Evolutionary conservation across 2,329 filamentous ascomycete genomes (phyloP), one percentile per base, ranked within the genome.

Genomic region (Penicillium sp.): DNA sequence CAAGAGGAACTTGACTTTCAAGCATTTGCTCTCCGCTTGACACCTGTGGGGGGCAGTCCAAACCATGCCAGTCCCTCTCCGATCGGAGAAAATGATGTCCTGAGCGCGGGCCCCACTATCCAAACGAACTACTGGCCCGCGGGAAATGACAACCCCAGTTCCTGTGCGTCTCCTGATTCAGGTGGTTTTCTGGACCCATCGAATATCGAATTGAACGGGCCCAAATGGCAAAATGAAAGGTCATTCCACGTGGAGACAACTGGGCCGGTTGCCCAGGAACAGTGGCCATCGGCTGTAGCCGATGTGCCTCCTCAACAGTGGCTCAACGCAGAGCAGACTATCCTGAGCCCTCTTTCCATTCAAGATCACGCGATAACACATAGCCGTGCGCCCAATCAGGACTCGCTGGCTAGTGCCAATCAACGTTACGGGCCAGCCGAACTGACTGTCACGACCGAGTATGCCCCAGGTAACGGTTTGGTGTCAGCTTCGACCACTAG

Each of bases 1-100:
- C 72, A 67, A 3, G 75, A 79, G 35, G 74, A 77, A 61, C 63
- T 67, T 14, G 68, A 69, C 29, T 72, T 77, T 47, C 64, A 67
- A 43, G 67, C 69, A n/a, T 61, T 67, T 27, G 69, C 67, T 13
- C 67, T 76, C 58, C 66, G 69, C 35, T 50, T 72, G 29, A 73
- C 71, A 4, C 68, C 71, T 1, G 60, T 55, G 24, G 59, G 53
- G 39, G 60, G 58, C 2, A 65, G 61, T 46, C 64, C 63, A n/a
- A 59, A 52, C 19, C 37, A 50, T 29, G 51, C 58, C 22, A 59
- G 50, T 45, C 58, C 53, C 5, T 62, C 63, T 19, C 60, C 63
- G 22, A 61, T 60, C 48, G 61, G 62, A 14, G 67, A 63, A 33
- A 60, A 64, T 27, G 51, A 55, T 14, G 19, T 31, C 31, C 50